Evolutionary conservation across 768 basidiomycete species (phyloP).

Genomic region (Collybia nuda): DNA sequence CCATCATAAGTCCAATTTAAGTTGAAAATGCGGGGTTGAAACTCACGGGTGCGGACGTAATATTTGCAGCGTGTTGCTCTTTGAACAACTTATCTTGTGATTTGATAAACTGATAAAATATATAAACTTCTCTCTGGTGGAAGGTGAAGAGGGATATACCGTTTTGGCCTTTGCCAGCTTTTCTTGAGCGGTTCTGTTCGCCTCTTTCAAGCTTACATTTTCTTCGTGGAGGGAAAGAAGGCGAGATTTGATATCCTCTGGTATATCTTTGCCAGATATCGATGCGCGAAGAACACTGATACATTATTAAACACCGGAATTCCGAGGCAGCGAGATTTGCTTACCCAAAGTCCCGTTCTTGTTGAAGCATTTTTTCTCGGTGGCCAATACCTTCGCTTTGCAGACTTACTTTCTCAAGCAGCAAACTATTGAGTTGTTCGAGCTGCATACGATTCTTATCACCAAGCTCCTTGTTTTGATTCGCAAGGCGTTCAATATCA

Average conservation of each 20-base stretch:
- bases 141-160: constrained; percentile 35
- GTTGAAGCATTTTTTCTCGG: constrained; percentile 81
- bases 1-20: not conserved
- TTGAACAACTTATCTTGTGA: constrained; percentile 88
- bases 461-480: constrained; percentile 65
- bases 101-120: constrained; percentile 74
- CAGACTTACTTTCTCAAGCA: constrained; percentile 88
- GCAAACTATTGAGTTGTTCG: constrained; percentile 80
- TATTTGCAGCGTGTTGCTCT: constrained; percentile 68
- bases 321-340: constrained; percentile 6
- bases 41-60: constrained; percentile 45
- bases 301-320: not conserved
- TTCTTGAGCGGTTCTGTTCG: constrained; percentile 67
- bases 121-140: not conserved
- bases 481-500: constrained; percentile 63
- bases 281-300: constrained; percentile 75
- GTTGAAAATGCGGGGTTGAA: not conserved
- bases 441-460: constrained; percentile 92
- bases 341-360: constrained; percentile 85
- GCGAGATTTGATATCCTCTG: constrained; percentile 78
- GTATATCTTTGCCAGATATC: constrained; percentile 74
- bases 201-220: constrained; percentile 67
- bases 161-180: constrained; percentile 80
- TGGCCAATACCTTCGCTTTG: constrained; percentile 92
- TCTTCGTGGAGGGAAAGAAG: constrained; percentile 79